phyloP scores from a whole-genome alignment of 192 early-diverging fungal genomes.

The Umbelopsis sp. region DNA sequence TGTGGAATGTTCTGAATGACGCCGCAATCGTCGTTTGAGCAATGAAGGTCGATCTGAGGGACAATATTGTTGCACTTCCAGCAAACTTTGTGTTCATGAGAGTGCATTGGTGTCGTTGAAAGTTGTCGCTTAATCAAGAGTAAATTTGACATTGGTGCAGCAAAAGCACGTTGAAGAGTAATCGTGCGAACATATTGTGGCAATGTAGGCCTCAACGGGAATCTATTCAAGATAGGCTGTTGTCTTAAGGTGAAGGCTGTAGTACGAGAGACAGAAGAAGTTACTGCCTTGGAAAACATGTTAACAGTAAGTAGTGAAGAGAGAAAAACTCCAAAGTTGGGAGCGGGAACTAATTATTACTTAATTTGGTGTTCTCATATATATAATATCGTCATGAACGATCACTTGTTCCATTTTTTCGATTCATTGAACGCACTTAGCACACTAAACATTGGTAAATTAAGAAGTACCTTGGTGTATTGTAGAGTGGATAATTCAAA shows the following conservation, averaged over 20 bases:
- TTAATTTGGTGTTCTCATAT: too few relatives aligned
- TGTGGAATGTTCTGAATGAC: conserved; percentile 56
- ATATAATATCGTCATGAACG: too few relatives aligned
- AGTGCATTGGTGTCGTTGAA: not conserved
- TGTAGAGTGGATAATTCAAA: too few relatives aligned
- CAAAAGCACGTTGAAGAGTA: not conserved
- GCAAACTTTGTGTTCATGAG: conserved; percentile 42
- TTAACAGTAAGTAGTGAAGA: not conserved
- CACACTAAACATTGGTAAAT: too few relatives aligned
- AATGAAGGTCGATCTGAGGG: conserved; percentile 49
- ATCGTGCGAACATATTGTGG: not conserved
- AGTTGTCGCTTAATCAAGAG: not conserved
- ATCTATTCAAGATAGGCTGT: conserved; percentile 3
- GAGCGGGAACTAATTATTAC: too few relatives aligned
- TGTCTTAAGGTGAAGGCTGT: not conserved
- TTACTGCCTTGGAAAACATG: not conserved
- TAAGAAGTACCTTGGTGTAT: too few relatives aligned
- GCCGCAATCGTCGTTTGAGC: conserved; percentile 57
- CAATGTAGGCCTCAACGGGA: not conserved
- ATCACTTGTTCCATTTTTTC: too few relatives aligned
- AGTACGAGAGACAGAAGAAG: not conserved
- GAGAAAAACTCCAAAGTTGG: not conserved
- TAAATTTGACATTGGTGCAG: not conserved
- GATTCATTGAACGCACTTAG: too few relatives aligned
- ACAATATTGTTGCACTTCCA: conserved; percentile 63